Evolutionary conservation across 768 basidiomycete species (phyloP).

Genomic region (Trametes meyenii): DNA sequence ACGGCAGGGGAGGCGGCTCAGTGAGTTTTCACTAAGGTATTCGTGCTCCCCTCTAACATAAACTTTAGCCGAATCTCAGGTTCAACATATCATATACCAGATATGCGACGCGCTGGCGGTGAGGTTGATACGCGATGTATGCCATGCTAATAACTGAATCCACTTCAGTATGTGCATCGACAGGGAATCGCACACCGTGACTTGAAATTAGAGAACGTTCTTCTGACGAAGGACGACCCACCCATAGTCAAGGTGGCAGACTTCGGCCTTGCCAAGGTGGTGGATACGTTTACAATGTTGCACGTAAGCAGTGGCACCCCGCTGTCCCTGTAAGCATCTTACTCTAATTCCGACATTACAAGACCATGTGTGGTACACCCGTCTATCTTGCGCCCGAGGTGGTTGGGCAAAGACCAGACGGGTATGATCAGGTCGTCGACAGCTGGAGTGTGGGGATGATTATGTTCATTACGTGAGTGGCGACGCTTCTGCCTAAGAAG

Average conservation of each 20-base stretch:
- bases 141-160: neutral
- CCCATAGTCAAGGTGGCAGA: slow-evolving; percentile 89
- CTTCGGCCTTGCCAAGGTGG: slow-evolving; percentile 92
- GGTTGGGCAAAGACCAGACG: slow-evolving; percentile 55
- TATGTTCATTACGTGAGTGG: slow-evolving; percentile 84
- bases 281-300: slow-evolving; percentile 75
- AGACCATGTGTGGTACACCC: slow-evolving; percentile 97
- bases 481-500: neutral
- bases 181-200: slow-evolving; percentile 89
- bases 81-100: slow-evolving; percentile 75
- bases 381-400: slow-evolving; percentile 91
- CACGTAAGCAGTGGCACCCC: slow-evolving; percentile 47
- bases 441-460: slow-evolving; percentile 95
- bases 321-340: neutral
- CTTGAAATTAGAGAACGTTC: slow-evolving; percentile 91
- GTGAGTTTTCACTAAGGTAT: slow-evolving; percentile 44
- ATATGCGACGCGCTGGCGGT: slow-evolving; percentile 83
- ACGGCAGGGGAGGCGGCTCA: slow-evolving; percentile 49
- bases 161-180: slow-evolving; percentile 60
- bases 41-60: neutral
- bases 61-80: slow-evolving; percentile 50
- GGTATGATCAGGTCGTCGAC: slow-evolving; percentile 85
- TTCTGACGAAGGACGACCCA: slow-evolving; percentile 69
- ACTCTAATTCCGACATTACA: slow-evolving; percentile 13
- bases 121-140: slow-evolving; percentile 27